Percentiles rank a stretch among this genome's conserved stretches.
Conservation (phyloP, 768 basidiomycete species). For the Panaeolus cyanescens region DNA sequence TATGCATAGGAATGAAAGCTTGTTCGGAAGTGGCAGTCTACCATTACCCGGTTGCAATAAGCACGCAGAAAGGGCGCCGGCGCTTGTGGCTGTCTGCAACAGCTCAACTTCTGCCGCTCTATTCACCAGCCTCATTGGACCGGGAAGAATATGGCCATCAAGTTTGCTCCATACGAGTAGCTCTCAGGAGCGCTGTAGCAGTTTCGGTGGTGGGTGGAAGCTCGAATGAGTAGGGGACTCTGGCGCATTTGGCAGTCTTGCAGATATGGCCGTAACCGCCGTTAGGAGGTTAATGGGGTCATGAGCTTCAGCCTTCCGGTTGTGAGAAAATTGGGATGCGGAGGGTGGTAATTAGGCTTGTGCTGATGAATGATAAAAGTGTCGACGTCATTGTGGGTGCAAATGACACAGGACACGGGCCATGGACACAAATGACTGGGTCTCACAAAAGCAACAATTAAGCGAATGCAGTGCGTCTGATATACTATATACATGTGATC, state of each 20-base stretch:
- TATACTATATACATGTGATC: too few species aligned
- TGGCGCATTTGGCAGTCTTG: constrained; percentile 27
- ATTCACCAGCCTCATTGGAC: constrained; percentile 24
- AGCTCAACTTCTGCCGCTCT: constrained; percentile 30
- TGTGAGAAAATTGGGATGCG: constrained; percentile 29
- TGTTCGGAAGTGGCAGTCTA: too few species aligned
- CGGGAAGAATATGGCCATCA: constrained; percentile 32
- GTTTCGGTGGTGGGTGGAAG: constrained; percentile 29
- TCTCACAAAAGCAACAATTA: too few species aligned
- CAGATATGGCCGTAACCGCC: constrained; percentile 38
- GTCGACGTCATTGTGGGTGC: too few species aligned
- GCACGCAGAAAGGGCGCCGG: constrained; percentile 22
- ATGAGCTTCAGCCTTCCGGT: constrained; percentile 36
- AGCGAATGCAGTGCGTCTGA: too few species aligned
- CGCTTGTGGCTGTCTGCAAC: constrained; percentile 30
- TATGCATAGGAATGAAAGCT: too few species aligned
- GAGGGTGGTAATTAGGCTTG: constrained; percentile 26
- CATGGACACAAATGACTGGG: too few species aligned
- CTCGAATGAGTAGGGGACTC: constrained; percentile 34
- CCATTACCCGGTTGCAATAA: too few species aligned
- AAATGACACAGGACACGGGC: too few species aligned
- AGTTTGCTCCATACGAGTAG: constrained; percentile 27
- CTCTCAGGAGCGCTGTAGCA: constrained; percentile 27
- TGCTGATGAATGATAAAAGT: too few species aligned
- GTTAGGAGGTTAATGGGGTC: constrained; percentile 37